phyloP scores from a whole-genome alignment of 1,284 basidiomycete genomes.

The Kwoniella shivajii region DNA sequence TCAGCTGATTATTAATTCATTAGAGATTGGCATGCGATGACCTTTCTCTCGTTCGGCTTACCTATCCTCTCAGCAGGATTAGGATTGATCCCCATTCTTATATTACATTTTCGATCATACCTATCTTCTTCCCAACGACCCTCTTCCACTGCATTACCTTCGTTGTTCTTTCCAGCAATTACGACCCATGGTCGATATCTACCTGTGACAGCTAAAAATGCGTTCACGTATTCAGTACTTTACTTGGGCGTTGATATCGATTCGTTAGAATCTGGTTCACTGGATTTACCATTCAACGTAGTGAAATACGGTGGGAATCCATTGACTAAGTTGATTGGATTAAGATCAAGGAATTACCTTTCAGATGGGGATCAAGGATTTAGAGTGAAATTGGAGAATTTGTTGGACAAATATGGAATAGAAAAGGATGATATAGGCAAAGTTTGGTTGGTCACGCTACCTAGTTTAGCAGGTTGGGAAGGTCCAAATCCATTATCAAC shows the following conservation, averaged over 20 bases:
- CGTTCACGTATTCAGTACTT: slow-evolving; percentile 63
- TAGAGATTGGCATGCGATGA: too few species aligned
- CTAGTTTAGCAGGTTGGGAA: slow-evolving; percentile 66
- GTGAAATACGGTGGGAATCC: slow-evolving; percentile 31
- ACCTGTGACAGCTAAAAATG: slow-evolving; percentile 22
- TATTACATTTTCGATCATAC: slow-evolving; percentile 11
- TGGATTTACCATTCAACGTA: slow-evolving; percentile 57
- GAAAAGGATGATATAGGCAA: slow-evolving; percentile 52
- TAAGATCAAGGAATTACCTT: slow-evolving; percentile 61
- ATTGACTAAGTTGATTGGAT: slow-evolving; percentile 54
- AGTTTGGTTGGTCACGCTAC: slow-evolving; percentile 76
- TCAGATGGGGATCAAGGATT: slow-evolving; percentile 40
- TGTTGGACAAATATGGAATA: slow-evolving; percentile 23
- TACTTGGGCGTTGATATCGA: slow-evolving; percentile 65
- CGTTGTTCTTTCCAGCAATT: slow-evolving; percentile 24
- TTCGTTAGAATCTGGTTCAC: slow-evolving; percentile 59
- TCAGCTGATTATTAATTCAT: too few species aligned
- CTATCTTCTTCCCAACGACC: slow-evolving; percentile 5
- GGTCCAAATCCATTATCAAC: slow-evolving; percentile 76
- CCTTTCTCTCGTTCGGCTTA: background rate
- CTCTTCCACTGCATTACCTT: slow-evolving; percentile 19
- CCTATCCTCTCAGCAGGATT: slow-evolving; percentile 5
- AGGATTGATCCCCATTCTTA: slow-evolving; percentile 5
- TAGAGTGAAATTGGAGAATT: slow-evolving; percentile 22
- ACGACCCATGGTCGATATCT: slow-evolving; percentile 28